phyloP scores from a whole-genome alignment of 31 red algal species.

The Odonthalia washingtoniensis region DNA sequence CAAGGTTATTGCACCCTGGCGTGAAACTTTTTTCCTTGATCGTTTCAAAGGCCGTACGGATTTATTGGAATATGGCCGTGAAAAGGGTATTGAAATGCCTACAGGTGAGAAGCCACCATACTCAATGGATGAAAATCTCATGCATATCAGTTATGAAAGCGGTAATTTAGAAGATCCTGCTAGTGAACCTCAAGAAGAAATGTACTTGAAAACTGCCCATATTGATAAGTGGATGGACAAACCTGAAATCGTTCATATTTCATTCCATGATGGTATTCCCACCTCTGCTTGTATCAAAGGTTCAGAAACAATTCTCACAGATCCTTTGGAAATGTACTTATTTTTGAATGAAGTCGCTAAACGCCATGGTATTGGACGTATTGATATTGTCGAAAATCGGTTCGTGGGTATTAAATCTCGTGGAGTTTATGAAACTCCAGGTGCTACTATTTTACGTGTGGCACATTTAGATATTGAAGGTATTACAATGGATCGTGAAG shows the following conservation, averaged over 20 bases:
- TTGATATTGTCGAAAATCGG: constrained; percentile 99
- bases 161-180: constrained; percentile 93
- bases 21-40: constrained; percentile 75
- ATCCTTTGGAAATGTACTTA: constrained; percentile 79
- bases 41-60: constrained; percentile 90
- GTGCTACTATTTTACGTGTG: constrained; percentile 90
- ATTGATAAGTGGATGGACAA: constrained; percentile 64
- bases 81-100: constrained; percentile 90
- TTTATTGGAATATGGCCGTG: constrained; percentile 85
- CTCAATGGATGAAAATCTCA: constrained; percentile 99
- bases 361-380: constrained; percentile 93
- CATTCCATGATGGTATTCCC: constrained; percentile 94
- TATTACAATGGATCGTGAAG: constrained; percentile 99
- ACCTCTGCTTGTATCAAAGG: constrained; percentile 43
- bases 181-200: constrained; percentile 64
- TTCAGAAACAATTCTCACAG: constrained; percentile 30
- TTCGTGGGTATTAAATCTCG: constrained; percentile 97
- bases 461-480: constrained; percentile 99
- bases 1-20: constrained; percentile 96
- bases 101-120: constrained; percentile 89
- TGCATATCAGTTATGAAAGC: constrained; percentile 96
- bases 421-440: constrained; percentile 98
- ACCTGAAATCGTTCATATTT: constrained; percentile 83
- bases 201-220: constrained; percentile 85
- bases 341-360: constrained; percentile 86